phyloP scores from a whole-genome alignment of 768 basidiomycete genomes.

The Kwoniella heveanensis region DNA sequence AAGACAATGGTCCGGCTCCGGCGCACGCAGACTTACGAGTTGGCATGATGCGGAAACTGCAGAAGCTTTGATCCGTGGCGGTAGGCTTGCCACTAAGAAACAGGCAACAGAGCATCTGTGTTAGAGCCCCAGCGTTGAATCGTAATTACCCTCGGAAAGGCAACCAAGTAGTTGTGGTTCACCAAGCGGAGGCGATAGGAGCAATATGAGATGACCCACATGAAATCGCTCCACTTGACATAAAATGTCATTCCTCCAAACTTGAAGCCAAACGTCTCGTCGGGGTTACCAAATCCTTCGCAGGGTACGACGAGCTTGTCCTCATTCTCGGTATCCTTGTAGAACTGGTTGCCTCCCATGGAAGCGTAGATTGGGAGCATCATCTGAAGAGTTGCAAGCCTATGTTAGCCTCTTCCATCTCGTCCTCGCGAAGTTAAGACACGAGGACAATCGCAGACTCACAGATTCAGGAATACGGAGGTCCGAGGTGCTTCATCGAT shows the following conservation, averaged over 20 bases:
- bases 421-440: too few relatives aligned
- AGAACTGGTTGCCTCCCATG: not conserved
- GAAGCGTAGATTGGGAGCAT: slow-evolving; percentile 13
- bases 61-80: not conserved
- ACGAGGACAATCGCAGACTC: not conserved
- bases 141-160: not conserved
- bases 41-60: not conserved
- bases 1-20: not conserved
- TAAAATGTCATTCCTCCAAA: slow-evolving; percentile 10
- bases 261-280: slow-evolving; percentile 6
- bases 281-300: slow-evolving; percentile 12
- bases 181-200: too few relatives aligned
- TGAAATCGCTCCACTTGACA: slow-evolving; percentile 12
- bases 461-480: slow-evolving; percentile 12
- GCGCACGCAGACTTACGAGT: slow-evolving; percentile 4
- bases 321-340: not conserved
- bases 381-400: too few relatives aligned
- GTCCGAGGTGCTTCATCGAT: slow-evolving; percentile 3
- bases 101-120: too few relatives aligned
- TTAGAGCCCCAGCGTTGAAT: too few relatives aligned
- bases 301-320: slow-evolving; percentile 8
- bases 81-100: not conserved
- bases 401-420: too few relatives aligned
- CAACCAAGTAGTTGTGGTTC: too few relatives aligned
- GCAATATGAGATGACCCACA: slow-evolving; percentile 1